Percentiles rank a stretch among this genome's conserved stretches.
phyloP scores from a whole-genome alignment of 1,139 yeast genomes.

The Oligophagozyma castellii region DNA sequence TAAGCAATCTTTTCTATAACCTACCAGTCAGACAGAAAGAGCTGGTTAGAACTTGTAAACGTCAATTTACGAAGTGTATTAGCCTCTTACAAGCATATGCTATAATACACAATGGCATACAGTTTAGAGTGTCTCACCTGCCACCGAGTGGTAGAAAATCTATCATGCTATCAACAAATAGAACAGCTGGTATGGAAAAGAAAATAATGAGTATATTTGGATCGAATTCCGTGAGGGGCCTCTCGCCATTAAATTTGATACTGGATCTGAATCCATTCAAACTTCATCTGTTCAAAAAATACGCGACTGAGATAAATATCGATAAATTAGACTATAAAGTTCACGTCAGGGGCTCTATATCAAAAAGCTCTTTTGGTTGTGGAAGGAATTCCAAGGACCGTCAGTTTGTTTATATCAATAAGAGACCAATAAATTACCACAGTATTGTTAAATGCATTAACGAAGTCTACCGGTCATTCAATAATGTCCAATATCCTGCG shows the following conservation, averaged over 20 bases:
- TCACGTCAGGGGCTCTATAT: slow-evolving; percentile 44
- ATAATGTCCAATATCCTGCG: slow-evolving; percentile 64
- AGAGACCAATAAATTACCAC: slow-evolving; percentile 56
- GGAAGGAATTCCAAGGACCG: slow-evolving; percentile 61
- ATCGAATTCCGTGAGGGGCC: slow-evolving; percentile 42
- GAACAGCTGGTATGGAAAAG: slow-evolving; percentile 33
- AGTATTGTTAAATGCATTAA: slow-evolving; percentile 46
- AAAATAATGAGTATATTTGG: slow-evolving; percentile 64
- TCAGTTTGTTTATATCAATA: slow-evolving; percentile 61
- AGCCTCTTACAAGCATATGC: slow-evolving; percentile 55
- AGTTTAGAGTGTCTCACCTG: slow-evolving; percentile 45
- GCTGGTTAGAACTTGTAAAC: slow-evolving; percentile 49
- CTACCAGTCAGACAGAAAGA: slow-evolving; percentile 69
- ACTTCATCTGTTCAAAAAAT: slow-evolving; percentile 8
- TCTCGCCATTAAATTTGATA: slow-evolving; percentile 34
- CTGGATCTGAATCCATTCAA: slow-evolving; percentile 22
- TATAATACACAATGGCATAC: slow-evolving; percentile 41
- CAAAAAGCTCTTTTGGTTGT: slow-evolving; percentile 65
- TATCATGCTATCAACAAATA: slow-evolving; percentile 37
- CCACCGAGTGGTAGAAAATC: slow-evolving; percentile 36
- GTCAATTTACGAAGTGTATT: slow-evolving; percentile 60
- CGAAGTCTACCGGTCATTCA: slow-evolving; percentile 59
- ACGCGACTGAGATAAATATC: slow-evolving; percentile 8
- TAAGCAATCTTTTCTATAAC: slow-evolving; percentile 42
- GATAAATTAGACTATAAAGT: slow-evolving; percentile 22